Conservation (phyloP, 495 filamentous ascomycete species). For the Hyaloscypha finlandica region DNA sequence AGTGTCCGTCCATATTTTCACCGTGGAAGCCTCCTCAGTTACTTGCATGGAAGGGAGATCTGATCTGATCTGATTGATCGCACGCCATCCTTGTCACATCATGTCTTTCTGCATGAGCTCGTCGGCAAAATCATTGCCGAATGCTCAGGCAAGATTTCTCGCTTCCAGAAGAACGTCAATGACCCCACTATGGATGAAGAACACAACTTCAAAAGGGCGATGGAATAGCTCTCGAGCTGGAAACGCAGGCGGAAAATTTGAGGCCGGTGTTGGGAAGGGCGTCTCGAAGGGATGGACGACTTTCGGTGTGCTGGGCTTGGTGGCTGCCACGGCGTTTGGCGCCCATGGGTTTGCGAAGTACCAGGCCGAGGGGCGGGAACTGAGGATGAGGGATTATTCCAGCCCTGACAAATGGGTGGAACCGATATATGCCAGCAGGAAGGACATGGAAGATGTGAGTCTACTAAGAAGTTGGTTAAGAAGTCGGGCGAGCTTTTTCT, state of each 20-base stretch:
- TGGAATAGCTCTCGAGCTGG: constrained; percentile 5
- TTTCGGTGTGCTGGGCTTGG: constrained; percentile 37
- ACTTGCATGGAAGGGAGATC: neutral
- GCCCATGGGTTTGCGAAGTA: constrained; percentile 40
- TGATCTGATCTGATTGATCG: constrained; percentile 13
- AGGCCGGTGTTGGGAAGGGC: neutral
- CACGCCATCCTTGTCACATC: constrained; percentile 4
- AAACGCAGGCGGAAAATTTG: neutral
- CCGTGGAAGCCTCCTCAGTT: neutral
- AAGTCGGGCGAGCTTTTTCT: neutral
- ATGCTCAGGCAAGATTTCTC: constrained; percentile 5
- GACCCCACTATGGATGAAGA: constrained; percentile 4
- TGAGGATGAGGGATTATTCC: constrained; percentile 28
- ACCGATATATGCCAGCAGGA: constrained; percentile 49
- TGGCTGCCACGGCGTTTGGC: constrained; percentile 42
- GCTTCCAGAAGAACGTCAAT: constrained; percentile 12
- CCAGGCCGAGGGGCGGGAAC: constrained; percentile 2
- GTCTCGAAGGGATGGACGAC: constrained; percentile 25
- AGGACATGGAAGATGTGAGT: constrained; percentile 53
- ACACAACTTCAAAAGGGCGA: neutral
- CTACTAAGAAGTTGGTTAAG: neutral
- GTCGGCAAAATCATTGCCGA: constrained; percentile 21
- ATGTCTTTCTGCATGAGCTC: constrained; percentile 21
- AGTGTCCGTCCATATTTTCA: neutral
- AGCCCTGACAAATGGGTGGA: constrained; percentile 39